Percentiles rank a stretch among this genome's conserved stretches.
Evolutionary conservation across 2,329 filamentous ascomycete species (phyloP).

Genomic region (Cordyceps sp.): DNA sequence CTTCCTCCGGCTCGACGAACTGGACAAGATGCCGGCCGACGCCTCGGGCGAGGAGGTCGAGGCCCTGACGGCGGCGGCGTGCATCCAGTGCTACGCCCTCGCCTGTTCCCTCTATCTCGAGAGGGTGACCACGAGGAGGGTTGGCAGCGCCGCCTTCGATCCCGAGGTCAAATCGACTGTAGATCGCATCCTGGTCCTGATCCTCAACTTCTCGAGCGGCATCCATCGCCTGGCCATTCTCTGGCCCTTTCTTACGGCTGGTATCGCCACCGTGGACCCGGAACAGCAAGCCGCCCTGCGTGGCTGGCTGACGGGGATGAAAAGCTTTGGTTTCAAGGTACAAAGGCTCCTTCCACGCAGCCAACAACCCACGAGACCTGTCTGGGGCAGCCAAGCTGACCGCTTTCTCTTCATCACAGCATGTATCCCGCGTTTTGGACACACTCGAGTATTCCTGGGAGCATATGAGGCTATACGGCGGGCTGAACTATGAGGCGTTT

Average conservation of each 20-base stretch:
- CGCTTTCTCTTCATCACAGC: background rate
- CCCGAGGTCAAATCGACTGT: background rate
- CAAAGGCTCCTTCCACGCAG: too few species aligned
- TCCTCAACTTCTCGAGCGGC: conserved; percentile 2
- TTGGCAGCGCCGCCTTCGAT: conserved; percentile 1
- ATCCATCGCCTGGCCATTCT: conserved; percentile 3
- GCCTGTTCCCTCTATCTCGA: conserved; percentile 5
- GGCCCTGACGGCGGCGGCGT: conserved; percentile 4
- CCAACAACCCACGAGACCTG: too few species aligned
- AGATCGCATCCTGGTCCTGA: conserved; percentile 1
- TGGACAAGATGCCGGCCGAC: background rate
- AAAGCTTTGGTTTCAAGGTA: conserved; percentile 3
- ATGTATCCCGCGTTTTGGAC: conserved; percentile 4
- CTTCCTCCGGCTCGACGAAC: conserved; percentile 1
- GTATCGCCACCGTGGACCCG: conserved; percentile 2
- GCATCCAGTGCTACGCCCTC: conserved; percentile 4
- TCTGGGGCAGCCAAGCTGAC: background rate
- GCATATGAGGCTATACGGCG: conserved; percentile 1
- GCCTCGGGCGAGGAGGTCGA: conserved; percentile 2
- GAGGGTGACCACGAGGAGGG: conserved; percentile 1
- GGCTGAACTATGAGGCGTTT: conserved; percentile 2
- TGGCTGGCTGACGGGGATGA: conserved; percentile 1
- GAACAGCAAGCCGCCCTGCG: conserved; percentile 1
- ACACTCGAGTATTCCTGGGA: conserved; percentile 4
- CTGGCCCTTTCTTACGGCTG: conserved; percentile 2